phyloP scores from a whole-genome alignment of 345 rosid genomes.

The Pistacia atlantica region DNA sequence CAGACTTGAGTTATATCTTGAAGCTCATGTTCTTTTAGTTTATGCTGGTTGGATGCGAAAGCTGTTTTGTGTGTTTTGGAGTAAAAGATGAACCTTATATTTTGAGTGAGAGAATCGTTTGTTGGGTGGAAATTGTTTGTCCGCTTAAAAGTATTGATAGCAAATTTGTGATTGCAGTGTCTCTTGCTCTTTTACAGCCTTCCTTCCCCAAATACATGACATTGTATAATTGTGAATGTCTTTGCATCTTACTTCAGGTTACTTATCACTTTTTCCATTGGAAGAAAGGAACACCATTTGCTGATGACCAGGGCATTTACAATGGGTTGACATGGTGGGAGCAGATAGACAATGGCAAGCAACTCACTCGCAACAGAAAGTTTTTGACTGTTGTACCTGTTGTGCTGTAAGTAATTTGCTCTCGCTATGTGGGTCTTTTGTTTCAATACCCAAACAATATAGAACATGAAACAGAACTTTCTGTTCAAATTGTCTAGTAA shows the following conservation, averaged over 20 bases:
- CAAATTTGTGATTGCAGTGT: not conserved
- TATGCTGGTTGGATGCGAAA: not conserved
- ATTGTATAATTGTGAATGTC: constrained; percentile 10
- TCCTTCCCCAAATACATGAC: too few species aligned
- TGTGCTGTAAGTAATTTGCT: constrained; percentile 61
- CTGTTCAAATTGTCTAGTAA: not conserved
- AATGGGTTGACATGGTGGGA: constrained; percentile 82
- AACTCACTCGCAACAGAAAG: constrained; percentile 78
- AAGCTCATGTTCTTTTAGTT: not conserved
- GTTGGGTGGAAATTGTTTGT: not conserved
- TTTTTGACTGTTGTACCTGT: constrained; percentile 79
- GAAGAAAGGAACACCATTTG: constrained; percentile 83
- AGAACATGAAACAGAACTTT: not conserved
- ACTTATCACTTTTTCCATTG: constrained; percentile 80
- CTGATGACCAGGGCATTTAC: constrained; percentile 80
- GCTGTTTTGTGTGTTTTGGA: not conserved
- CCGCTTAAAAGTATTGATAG: not conserved
- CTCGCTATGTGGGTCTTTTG: not conserved
- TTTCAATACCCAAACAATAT: not conserved
- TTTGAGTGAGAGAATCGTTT: not conserved
- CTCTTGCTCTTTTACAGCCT: not conserved
- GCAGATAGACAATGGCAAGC: constrained; percentile 83
- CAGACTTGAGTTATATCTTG: not conserved
- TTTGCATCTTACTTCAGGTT: constrained; percentile 34
- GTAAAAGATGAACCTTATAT: not conserved